Percentiles rank a stretch among this genome's conserved stretches.
These are phyloP conservation scores for Aspergillus ostianus DNA, from an alignment of 495 filamentous ascomycete species.

Conservation along the genomic window DNA sequence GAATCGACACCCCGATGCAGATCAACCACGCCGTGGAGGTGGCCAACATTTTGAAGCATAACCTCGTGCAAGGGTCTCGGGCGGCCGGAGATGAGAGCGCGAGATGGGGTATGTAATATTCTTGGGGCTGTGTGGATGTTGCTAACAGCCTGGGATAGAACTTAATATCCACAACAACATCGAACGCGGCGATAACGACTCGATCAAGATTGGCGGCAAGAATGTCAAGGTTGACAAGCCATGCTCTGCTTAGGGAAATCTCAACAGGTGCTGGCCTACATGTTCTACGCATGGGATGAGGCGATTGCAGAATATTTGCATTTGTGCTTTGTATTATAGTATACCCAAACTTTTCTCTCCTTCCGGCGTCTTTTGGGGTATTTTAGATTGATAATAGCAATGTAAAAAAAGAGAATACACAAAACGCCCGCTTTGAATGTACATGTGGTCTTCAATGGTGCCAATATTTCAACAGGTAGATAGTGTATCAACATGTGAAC, in stretches of 20 bases:
- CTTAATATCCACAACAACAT: constrained; percentile 86
- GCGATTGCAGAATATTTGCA: constrained; percentile 12
- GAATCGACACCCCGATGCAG: constrained; percentile 48
- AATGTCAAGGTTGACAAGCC: constrained; percentile 47
- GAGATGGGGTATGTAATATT: constrained; percentile 60
- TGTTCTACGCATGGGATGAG: background rate
- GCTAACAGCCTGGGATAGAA: constrained; percentile 45
- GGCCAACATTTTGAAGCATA: constrained; percentile 73
- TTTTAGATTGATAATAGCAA: constrained; percentile 23
- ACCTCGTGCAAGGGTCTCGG: constrained; percentile 81
- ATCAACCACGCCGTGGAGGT: constrained; percentile 82
- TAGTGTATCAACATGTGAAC: constrained; percentile 3
- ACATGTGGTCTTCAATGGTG: constrained; percentile 24
- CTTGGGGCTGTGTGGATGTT: constrained; percentile 13
- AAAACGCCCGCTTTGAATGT: constrained; percentile 45
- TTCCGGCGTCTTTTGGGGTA: constrained; percentile 37
- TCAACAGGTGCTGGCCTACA: background rate
- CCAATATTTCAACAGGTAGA: constrained; percentile 10
- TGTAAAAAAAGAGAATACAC: constrained; percentile 36
- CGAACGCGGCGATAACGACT: constrained; percentile 89
- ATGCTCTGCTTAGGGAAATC: constrained; percentile 35
- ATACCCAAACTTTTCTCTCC: constrained; percentile 43
- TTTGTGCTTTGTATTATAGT: constrained; percentile 41
- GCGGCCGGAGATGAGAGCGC: constrained; percentile 49
- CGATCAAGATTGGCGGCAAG: constrained; percentile 59